Conservation (phyloP, 257 asterid genomes). For the Capsicum chinense region DNA sequence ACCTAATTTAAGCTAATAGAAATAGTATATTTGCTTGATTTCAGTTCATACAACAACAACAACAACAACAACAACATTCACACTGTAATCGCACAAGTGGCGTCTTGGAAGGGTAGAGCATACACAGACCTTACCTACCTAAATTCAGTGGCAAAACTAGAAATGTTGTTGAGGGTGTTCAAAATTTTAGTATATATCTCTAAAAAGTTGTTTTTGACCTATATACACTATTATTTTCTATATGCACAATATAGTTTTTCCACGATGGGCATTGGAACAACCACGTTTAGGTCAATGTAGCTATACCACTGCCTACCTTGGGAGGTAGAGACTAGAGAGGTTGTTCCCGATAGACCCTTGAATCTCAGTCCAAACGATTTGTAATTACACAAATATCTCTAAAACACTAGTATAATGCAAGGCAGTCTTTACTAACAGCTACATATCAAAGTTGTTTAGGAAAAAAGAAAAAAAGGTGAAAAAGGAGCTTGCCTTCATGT, state of each 20-base stretch:
- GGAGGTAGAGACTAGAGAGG: no score
- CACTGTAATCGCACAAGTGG: not conserved
- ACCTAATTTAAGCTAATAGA: not conserved
- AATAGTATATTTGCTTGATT: not conserved
- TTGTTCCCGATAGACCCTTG: not conserved
- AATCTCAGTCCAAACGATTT: not conserved
- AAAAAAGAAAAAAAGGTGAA: not conserved
- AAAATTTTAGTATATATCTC: no score
- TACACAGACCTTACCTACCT: no score
- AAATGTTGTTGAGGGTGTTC: no score
- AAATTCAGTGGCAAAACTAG: no score
- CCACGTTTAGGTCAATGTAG: no score
- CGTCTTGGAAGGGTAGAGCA: not conserved
- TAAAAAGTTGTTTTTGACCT: no score
- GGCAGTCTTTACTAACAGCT: not conserved
- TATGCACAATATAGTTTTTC: no score
- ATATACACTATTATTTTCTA: no score
- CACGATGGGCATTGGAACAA: no score
- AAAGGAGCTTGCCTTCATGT: constrained; percentile 49
- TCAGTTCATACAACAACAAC: not conserved
- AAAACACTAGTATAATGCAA: not conserved
- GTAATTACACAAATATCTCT: not conserved
- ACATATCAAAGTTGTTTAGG: not conserved
- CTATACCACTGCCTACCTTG: not conserved
- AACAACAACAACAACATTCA: not conserved